Evolutionary conservation across 352 stramenopile species (phyloP).

Genomic region (Thraustochytrium sp.): DNA sequence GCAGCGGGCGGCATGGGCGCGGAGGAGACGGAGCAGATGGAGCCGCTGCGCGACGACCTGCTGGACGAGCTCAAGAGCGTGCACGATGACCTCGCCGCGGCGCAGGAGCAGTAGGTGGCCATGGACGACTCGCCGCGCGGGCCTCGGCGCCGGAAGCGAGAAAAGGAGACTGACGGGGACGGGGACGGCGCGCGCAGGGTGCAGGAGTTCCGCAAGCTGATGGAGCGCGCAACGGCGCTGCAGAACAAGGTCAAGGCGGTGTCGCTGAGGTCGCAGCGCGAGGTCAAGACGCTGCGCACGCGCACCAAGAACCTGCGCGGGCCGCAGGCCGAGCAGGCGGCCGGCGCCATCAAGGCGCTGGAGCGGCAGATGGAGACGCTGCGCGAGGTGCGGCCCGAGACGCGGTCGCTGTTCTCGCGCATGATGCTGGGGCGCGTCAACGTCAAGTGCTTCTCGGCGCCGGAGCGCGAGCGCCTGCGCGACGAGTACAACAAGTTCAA

Average conservation of each 20-base stretch:
- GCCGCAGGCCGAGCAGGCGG: not conserved
- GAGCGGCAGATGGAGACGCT: slow-evolving; percentile 16
- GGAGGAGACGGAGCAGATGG: no score
- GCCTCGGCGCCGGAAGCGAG: no score
- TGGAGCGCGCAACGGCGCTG: not conserved
- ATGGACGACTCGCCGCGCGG: no score
- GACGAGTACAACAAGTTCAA: slow-evolving; percentile 53
- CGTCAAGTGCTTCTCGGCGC: slow-evolving; percentile 41
- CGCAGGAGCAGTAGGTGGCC: no score
- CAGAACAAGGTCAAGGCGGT: slow-evolving; percentile 36
- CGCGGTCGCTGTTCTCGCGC: slow-evolving; percentile 44
- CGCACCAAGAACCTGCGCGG: not conserved
- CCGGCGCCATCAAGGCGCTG: not conserved
- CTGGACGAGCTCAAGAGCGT: no score
- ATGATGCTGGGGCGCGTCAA: slow-evolving; percentile 49
- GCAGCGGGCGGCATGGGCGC: no score
- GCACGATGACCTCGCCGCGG: no score
- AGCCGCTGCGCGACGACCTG: no score
- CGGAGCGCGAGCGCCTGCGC: slow-evolving; percentile 22
- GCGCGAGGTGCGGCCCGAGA: slow-evolving; percentile 27
- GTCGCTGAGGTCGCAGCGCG: not conserved
- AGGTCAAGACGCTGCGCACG: not conserved
- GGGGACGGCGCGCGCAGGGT: not conserved
- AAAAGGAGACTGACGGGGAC: no score
- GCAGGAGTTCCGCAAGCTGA: slow-evolving; percentile 26